Conservation (phyloP, 176 grass and related monocot species). For the Cocos nucifera region DNA sequence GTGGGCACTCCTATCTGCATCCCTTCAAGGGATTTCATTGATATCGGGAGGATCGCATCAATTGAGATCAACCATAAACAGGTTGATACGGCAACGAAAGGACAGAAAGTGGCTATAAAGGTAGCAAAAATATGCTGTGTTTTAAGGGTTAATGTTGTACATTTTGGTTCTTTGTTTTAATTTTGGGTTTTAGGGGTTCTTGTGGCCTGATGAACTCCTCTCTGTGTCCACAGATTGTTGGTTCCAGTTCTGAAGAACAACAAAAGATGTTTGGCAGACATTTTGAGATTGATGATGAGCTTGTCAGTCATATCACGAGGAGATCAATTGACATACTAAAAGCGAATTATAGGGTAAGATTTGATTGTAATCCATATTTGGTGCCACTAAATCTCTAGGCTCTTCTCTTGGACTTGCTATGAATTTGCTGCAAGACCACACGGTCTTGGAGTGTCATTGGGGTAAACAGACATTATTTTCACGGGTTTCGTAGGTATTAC, state of each 20-base stretch:
- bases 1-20: constrained; percentile 74
- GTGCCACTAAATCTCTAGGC: neutral
- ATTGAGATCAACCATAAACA: constrained; percentile 94
- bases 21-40: constrained; percentile 59
- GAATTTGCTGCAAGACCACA: neutral
- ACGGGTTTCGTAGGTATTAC: too few species aligned
- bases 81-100: constrained; percentile 75
- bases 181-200: neutral
- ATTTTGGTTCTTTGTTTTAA: too few species aligned
- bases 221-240: constrained; percentile 40
- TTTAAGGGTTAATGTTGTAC: neutral
- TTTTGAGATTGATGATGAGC: constrained; percentile 84
- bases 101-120: constrained; percentile 91
- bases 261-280: constrained; percentile 75
- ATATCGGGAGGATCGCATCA: constrained; percentile 80
- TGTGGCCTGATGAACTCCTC: neutral
- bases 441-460: neutral
- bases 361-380: neutral
- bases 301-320: constrained; percentile 71
- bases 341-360: constrained; percentile 67
- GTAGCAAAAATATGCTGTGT: constrained; percentile 3
- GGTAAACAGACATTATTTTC: too few species aligned
- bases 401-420: neutral
- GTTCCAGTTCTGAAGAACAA: constrained; percentile 66
- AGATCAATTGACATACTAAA: constrained; percentile 83